Evolutionary conservation across 176 grass and related monocot genomes (phyloP).

Genomic region (Poa pratensis): DNA sequence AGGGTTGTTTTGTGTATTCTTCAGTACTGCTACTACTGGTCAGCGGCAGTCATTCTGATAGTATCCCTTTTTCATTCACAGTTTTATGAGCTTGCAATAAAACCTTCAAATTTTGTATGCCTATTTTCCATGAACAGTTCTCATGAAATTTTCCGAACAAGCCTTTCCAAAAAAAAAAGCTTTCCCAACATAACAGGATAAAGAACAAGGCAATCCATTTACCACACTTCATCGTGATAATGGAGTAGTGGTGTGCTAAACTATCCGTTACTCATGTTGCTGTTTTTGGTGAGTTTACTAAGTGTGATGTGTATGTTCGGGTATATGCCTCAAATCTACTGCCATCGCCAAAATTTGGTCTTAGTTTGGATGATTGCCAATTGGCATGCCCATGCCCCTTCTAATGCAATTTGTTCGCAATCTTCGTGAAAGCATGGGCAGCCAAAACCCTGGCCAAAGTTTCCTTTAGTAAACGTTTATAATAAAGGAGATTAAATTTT

Average conservation of each 20-base stretch:
- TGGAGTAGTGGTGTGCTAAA: background rate
- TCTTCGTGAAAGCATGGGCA: background rate
- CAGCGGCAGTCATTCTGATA: background rate
- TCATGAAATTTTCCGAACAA: background rate
- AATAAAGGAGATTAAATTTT: background rate
- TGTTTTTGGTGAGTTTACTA: slow-evolving; percentile 1
- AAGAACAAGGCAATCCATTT: background rate
- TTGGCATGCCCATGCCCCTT: background rate
- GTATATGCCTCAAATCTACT: background rate
- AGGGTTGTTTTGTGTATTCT: background rate
- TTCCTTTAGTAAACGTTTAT: background rate
- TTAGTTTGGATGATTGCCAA: background rate
- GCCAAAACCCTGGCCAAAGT: background rate
- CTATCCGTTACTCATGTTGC: background rate
- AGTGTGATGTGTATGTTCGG: background rate
- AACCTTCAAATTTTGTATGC: background rate
- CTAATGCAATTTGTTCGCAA: background rate
- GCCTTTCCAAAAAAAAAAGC: too few species aligned
- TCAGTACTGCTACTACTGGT: background rate
- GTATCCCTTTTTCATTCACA: background rate
- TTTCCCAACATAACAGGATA: too few species aligned
- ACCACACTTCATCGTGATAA: background rate
- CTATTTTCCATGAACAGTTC: background rate
- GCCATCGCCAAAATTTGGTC: background rate
- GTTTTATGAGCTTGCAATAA: background rate